Conservation (phyloP, 192 early-diverging fungal species). For the Entrophospora sp. region DNA sequence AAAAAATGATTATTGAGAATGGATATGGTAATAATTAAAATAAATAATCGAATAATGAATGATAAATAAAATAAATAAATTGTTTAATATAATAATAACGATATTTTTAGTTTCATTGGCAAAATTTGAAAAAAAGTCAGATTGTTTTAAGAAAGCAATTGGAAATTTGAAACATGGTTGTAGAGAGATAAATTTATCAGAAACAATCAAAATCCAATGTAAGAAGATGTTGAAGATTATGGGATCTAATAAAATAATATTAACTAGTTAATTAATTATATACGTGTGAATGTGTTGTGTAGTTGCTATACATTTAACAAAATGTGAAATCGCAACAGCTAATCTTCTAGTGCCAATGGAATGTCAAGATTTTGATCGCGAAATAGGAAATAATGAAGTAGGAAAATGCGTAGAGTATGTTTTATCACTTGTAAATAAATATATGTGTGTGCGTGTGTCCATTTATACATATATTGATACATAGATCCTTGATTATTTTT, state of each 20-base stretch:
- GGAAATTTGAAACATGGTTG: constrained; percentile 25
- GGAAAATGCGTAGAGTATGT: constrained; percentile 26
- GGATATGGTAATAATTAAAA: neutral
- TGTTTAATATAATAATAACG: no score
- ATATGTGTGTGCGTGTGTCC: no score
- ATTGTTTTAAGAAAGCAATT: constrained; percentile 31
- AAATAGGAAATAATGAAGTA: neutral
- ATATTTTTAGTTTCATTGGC: neutral
- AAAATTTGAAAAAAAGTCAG: constrained; percentile 23
- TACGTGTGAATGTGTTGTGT: no score
- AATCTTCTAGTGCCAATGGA: constrained; percentile 28
- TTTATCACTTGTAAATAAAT: no score
- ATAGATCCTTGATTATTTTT: neutral
- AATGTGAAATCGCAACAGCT: constrained; percentile 31
- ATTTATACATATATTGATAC: neutral
- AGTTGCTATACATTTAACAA: constrained; percentile 27
- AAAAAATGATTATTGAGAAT: constrained; percentile 12
- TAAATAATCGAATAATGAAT: no score
- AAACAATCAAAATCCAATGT: constrained; percentile 31
- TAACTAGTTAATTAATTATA: no score
- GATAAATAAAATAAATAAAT: no score
- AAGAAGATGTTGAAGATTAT: no score
- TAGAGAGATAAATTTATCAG: constrained; percentile 25
- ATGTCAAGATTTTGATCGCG: constrained; percentile 8
- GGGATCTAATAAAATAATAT: no score